Evolutionary conservation across 176 grass and related monocot genomes (phyloP), one percentile per base, ranked within the genome.

Genomic region (Cymbopogon citratus): DNA sequence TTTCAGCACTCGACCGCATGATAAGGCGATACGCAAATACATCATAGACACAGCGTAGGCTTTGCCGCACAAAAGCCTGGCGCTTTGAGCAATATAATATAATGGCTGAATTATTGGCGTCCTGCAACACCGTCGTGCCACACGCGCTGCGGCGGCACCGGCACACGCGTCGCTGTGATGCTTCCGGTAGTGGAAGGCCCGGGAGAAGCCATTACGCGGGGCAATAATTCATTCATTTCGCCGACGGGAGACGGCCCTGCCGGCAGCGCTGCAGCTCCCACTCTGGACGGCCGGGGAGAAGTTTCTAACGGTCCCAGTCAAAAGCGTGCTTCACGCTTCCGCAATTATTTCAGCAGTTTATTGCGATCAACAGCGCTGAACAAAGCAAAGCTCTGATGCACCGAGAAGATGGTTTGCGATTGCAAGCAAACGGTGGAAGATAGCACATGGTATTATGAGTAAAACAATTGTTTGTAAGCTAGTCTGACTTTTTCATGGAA

Each of bases 91-190:
- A 54, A 28, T 15, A 40, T 11, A n/a, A n/a, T n/a, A n/a, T n/a
- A 40, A 46, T 86, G 83, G 83, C 66, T 73, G 79, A 45, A 86
- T 86, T 86, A 86, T 86, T 90, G 83, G 66, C 31, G 25, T 39
- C 15, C 26, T 49, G 25, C 71, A 0, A 14, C 33, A 9, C 48
- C 57, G 66, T 74, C 80, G 66, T 52, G 84, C 24, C 74, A 51
- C 16, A 71, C 14, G 44, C 44, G 44, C 44, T 14, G 44, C 43
- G n/a, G n/a, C 45, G 45, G 45, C 45, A 5, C 4, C 13, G 14
- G 14, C 45, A 74, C 6, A 7, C 63, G 49, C 64, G 60, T 27
- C 41, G 31, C 9, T 29, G 4, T 64, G 52, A 0, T 35, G 45
- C 56, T 21, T 63, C 9, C 5, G 35, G 59, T 78, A 85, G 78